Evolutionary conservation across 306 rosid genomes (phyloP), one percentile per base, ranked within the genome.

Genomic region (Echinosophora koreensis): DNA sequence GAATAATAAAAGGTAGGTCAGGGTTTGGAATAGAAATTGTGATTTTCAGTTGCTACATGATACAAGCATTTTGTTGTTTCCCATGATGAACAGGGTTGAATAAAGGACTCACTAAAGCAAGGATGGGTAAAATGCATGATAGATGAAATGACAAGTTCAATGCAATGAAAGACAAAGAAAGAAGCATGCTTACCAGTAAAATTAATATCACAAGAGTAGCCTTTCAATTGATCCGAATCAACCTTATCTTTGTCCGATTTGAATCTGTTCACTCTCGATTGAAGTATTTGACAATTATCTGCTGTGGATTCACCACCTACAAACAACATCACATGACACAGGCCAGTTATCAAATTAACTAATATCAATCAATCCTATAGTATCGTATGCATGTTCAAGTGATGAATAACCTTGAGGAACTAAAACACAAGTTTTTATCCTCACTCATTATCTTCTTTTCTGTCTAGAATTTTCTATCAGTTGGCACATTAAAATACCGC

Each of bases 281-380:
- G 97, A 76, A 92, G 97, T 89, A 95, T 95, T 81, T 95, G 97
- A 70, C 97, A 92, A 85, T 95, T 92, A 4, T 89, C 97, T 1
- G 75, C 92, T 0, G 78, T 85, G 14, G 97, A 95, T 77, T 95
- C 97, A 66, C 99, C 99, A 15, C 98, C 97, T 95, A 70, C 80
- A 81, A 49, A 69, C 79, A 75, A 83, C 8, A 52, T 51, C 81
- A 63, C 32, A 50, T 56, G 81, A 75, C 47, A 62, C 14, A 46
- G 22, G 75, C 35, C 42, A 64, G 49, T 64, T 1, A 63, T 55
- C 71, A 84, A 83, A 62, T n/a, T 11, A 50, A n/a, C 46, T 68
- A 37, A 60, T 61, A 69, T 22, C 22, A 22, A 22, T 22, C 52
- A 67, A 30, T 41, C 64, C 9, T 1, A 55, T 66, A 13, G 38